Conservation (phyloP, 345 rosid genomes). For the Camelina neglecta region DNA sequence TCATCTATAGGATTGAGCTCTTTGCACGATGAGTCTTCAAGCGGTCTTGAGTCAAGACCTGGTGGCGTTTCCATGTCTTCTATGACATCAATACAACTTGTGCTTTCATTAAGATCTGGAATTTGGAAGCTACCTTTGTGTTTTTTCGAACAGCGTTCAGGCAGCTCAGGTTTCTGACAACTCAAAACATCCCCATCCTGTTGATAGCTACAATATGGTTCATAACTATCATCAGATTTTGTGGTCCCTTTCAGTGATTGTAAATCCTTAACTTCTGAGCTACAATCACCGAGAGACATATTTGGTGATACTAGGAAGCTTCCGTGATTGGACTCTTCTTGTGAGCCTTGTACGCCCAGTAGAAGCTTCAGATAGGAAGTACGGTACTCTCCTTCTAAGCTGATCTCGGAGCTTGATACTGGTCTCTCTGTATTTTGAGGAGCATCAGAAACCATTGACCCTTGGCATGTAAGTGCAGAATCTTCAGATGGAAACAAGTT, state of each 20-base stretch:
- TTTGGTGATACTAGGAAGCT: slow-evolving; percentile 38
- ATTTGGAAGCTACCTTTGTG: slow-evolving; percentile 36
- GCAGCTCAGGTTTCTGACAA: slow-evolving; percentile 39
- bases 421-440: slow-evolving; percentile 56
- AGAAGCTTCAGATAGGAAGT: slow-evolving; percentile 65
- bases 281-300: slow-evolving; percentile 40
- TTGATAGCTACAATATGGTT: slow-evolving; percentile 38
- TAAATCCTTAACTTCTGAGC: slow-evolving; percentile 45
- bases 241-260: slow-evolving; percentile 41
- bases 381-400: slow-evolving; percentile 48
- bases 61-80: slow-evolving; percentile 42
- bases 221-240: slow-evolving; percentile 45
- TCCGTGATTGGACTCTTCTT: slow-evolving; percentile 40
- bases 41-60: slow-evolving; percentile 46
- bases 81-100: slow-evolving; percentile 38
- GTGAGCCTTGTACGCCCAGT: slow-evolving; percentile 41
- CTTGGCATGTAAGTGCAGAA: slow-evolving; percentile 61
- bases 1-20: slow-evolving; percentile 54
- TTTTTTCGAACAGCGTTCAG: slow-evolving; percentile 40
- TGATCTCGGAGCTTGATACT: slow-evolving; percentile 58
- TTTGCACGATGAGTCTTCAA: slow-evolving; percentile 38
- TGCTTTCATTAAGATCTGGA: slow-evolving; percentile 53
- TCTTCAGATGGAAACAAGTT: slow-evolving; percentile 58
- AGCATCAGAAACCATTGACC: slow-evolving; percentile 48
- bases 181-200: slow-evolving; percentile 37